A percentile compares a stretch with the other conserved stretches of the same genome.
phyloP scores from a whole-genome alignment of 139 green algal species.

The Protoeuglena noctilucae region DNA sequence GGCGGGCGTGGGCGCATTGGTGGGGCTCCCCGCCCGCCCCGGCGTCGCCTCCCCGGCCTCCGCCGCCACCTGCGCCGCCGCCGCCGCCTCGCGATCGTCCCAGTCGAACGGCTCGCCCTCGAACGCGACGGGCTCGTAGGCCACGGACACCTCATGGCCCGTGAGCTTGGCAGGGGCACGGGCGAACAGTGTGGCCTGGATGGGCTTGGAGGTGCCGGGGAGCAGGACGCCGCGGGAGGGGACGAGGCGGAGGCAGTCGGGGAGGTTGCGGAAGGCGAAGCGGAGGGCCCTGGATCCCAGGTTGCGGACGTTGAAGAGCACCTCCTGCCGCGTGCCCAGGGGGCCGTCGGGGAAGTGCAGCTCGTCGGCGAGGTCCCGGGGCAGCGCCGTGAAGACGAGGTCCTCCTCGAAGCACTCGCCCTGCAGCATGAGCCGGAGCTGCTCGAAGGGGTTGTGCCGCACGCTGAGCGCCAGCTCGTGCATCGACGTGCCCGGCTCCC shows the following conservation, averaged over 20 bases:
- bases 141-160: constrained; percentile 5
- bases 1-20: background rate
- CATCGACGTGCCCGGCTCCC: constrained; percentile 12
- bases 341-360: constrained; percentile 36
- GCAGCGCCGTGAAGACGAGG: constrained; percentile 41
- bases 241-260: constrained; percentile 22
- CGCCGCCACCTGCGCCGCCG: too few relatives aligned
- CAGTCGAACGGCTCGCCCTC: constrained; percentile 21
- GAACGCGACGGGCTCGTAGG: constrained; percentile 10
- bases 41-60: too few relatives aligned
- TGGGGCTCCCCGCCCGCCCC: too few relatives aligned
- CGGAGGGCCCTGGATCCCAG: constrained; percentile 6
- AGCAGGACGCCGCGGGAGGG: constrained; percentile 44
- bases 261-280: background rate
- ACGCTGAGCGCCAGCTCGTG: constrained; percentile 25
- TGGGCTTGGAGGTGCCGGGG: constrained; percentile 29
- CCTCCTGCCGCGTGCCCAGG: constrained; percentile 26
- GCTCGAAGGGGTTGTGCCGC: constrained; percentile 54
- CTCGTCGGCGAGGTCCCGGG: constrained; percentile 30
- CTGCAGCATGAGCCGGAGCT: constrained; percentile 26
- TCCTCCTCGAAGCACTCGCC: constrained; percentile 55
- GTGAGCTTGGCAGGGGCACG: constrained; percentile 13
- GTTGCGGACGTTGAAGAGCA: constrained; percentile 27
- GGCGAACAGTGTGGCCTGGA: constrained; percentile 34
- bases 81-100: constrained; percentile 20